phyloP scores from a whole-genome alignment of 2,329 filamentous ascomycete genomes.

The Fusarium albosuccineum region DNA sequence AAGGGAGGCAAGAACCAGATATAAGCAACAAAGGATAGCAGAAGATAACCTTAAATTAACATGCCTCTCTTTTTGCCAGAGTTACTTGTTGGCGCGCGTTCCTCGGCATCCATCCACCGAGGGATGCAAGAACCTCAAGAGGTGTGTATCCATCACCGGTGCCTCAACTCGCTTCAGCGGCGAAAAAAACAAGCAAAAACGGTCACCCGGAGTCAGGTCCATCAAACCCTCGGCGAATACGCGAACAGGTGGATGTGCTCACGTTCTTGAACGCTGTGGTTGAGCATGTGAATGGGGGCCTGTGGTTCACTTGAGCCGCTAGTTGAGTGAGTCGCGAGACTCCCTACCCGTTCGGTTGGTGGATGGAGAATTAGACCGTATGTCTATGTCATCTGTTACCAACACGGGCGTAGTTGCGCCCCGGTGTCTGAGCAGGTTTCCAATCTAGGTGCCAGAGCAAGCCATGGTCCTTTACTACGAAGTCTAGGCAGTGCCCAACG shows the following conservation, averaged over 20 bases:
- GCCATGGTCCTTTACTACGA: not conserved
- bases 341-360: not conserved
- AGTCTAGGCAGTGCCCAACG: not conserved
- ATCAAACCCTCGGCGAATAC: not conserved
- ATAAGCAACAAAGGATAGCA: too few species aligned
- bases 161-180: not conserved
- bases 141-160: not conserved
- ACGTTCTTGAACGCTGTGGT: not conserved
- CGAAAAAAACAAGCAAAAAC: not conserved
- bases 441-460: not conserved
- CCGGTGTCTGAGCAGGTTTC: not conserved
- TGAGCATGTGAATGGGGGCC: not conserved
- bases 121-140: not conserved
- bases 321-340: not conserved
- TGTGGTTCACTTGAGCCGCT: not conserved
- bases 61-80: too few species aligned
- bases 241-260: not conserved
- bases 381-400: not conserved
- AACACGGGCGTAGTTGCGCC: not conserved
- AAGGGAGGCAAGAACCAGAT: not conserved
- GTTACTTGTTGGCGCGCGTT: not conserved
- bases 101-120: not conserved
- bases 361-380: not conserved
- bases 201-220: not conserved
- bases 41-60: too few species aligned